phyloP scores from a whole-genome alignment of 2,329 filamentous ascomycete species.

The Trichoderma harzianum region DNA sequence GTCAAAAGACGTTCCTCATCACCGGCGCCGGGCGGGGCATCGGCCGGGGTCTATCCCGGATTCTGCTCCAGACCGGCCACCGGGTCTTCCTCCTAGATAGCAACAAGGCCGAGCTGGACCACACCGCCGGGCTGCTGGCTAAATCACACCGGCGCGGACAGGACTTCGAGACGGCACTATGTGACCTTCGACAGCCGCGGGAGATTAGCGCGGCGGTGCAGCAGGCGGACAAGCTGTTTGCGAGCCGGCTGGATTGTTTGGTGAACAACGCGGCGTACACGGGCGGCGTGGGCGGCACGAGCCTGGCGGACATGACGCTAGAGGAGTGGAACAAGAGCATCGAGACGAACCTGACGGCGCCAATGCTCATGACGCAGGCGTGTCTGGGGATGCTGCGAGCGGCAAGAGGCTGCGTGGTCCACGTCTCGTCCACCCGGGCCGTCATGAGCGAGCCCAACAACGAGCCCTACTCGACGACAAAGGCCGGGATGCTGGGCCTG shows the following conservation, averaged over 20 bases:
- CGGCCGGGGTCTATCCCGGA: slow-evolving; percentile 25
- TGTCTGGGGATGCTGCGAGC: slow-evolving; percentile 27
- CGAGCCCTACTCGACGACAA: slow-evolving; percentile 48
- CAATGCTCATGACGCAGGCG: slow-evolving; percentile 30
- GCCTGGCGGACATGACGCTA: slow-evolving; percentile 31
- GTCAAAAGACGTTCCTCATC: slow-evolving; percentile 24
- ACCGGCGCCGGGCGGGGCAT: slow-evolving; percentile 26
- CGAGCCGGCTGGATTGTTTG: slow-evolving; percentile 37
- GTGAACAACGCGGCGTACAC: slow-evolving; percentile 43
- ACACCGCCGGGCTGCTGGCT: slow-evolving; percentile 30
- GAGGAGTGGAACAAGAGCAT: slow-evolving; percentile 38
- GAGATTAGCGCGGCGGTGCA: slow-evolving; percentile 31
- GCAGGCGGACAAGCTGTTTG: slow-evolving; percentile 33
- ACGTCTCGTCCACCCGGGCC: slow-evolving; percentile 49
- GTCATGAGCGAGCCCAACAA: slow-evolving; percentile 47
- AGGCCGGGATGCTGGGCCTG: slow-evolving; percentile 49
- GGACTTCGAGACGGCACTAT: slow-evolving; percentile 25
- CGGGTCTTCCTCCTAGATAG: slow-evolving; percentile 40
- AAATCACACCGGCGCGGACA: slow-evolving; percentile 15
- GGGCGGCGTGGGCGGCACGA: slow-evolving; percentile 30
- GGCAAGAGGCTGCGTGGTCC: slow-evolving; percentile 35
- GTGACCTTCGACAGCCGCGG: slow-evolving; percentile 32
- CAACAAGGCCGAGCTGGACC: slow-evolving; percentile 36
- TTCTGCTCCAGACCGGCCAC: slow-evolving; percentile 37
- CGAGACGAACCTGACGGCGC: slow-evolving; percentile 38